A percentile compares a stretch with the other conserved stretches of the same genome.
Conservation (phyloP, 2,329 filamentous ascomycete genomes). For the Clonostachys chloroleuca region DNA sequence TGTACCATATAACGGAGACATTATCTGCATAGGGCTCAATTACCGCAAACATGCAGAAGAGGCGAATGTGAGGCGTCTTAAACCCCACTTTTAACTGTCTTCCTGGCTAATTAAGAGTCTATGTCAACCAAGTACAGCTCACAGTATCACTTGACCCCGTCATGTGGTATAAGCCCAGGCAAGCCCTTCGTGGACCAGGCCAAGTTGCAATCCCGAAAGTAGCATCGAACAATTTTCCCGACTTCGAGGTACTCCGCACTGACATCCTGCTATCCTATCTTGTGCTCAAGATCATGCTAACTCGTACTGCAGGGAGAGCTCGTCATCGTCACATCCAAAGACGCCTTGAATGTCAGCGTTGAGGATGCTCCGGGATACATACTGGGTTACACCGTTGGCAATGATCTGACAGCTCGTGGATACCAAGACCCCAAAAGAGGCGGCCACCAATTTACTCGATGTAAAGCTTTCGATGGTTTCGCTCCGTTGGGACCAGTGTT, state of each 20-base stretch:
- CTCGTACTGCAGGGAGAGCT: constrained; percentile 27
- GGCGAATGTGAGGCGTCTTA: constrained; percentile 5
- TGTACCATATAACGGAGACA: not conserved
- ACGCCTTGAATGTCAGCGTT: constrained; percentile 40
- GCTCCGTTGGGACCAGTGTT: constrained; percentile 43
- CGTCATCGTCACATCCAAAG: constrained; percentile 40
- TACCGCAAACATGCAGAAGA: constrained; percentile 15
- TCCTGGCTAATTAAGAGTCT: not conserved
- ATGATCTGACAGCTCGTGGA: constrained; percentile 45
- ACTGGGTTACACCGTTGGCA: constrained; percentile 52
- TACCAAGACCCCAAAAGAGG: constrained; percentile 36
- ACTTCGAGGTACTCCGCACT: constrained; percentile 32
- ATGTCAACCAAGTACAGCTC: constrained; percentile 2
- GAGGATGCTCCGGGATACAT: constrained; percentile 43
- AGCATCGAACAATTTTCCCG: constrained; percentile 17
- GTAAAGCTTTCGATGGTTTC: constrained; percentile 46
- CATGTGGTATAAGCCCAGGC: constrained; percentile 10
- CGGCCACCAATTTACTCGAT: constrained; percentile 40
- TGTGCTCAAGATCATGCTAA: no score
- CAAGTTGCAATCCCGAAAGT: no score
- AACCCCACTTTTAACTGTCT: not conserved
- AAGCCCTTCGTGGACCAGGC: no score
- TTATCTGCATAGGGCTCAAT: constrained; percentile 19
- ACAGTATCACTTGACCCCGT: constrained; percentile 6
- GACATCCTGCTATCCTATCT: no score